Percentiles rank a stretch among this genome's conserved stretches.
Evolutionary conservation across 768 basidiomycete species (phyloP).

Genomic region (Boletus subparvulus): DNA sequence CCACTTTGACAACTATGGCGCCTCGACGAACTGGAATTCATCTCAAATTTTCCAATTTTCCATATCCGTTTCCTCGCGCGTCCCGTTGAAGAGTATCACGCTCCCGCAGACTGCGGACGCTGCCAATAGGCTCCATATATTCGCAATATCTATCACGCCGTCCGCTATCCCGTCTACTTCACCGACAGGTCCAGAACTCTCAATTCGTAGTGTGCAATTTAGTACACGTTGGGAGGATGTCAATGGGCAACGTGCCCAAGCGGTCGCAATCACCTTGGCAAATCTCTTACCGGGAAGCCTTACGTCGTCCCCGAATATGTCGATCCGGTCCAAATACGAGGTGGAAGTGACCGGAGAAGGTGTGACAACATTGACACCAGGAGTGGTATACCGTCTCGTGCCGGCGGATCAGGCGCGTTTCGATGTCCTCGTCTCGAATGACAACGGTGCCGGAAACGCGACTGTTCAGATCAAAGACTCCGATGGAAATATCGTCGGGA

Average conservation of each 20-base stretch:
- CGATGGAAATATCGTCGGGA: conserved; percentile 36
- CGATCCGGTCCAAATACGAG: conserved; percentile 34
- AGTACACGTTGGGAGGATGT: conserved; percentile 47
- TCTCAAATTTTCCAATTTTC: conserved; percentile 48
- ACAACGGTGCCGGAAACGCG: conserved; percentile 28
- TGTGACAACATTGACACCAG: conserved; percentile 44
- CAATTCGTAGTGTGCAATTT: conserved; percentile 44
- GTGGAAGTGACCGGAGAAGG: conserved; percentile 40
- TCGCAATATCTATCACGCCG: conserved; percentile 44
- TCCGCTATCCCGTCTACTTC: conserved; percentile 28
- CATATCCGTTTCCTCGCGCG: conserved; percentile 41
- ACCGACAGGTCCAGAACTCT: conserved; percentile 30
- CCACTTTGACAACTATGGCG: conserved; percentile 39
- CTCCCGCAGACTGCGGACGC: conserved; percentile 36
- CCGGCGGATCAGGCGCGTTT: conserved; percentile 51
- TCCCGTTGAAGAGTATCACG: conserved; percentile 41
- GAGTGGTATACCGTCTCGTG: conserved; percentile 45
- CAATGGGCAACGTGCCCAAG: conserved; percentile 40
- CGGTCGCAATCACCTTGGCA: conserved; percentile 50
- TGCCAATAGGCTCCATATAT: conserved; percentile 43
- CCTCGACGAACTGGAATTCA: conserved; percentile 40
- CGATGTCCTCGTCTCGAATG: conserved; percentile 47
- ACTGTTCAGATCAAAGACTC: conserved; percentile 34
- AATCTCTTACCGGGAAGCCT: conserved; percentile 45
- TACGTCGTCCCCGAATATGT: conserved; percentile 25